phyloP scores from a whole-genome alignment of 345 rosid species.

The Geranium rotundifolium region DNA sequence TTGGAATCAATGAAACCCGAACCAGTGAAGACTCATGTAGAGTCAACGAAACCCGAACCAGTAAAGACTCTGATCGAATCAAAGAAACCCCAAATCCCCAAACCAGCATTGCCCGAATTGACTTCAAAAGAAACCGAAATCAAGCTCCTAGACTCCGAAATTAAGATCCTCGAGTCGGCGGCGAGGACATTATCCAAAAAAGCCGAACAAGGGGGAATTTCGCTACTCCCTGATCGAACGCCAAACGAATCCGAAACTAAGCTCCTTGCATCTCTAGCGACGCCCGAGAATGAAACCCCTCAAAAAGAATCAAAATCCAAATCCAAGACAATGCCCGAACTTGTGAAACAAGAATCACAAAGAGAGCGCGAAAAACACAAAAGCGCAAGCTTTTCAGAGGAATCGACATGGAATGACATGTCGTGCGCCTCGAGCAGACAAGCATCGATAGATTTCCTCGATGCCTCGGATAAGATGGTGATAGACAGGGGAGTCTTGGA shows the following conservation, averaged over 20 bases:
- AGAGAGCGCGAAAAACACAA: too few relatives aligned
- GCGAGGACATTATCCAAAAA: background rate
- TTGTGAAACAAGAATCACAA: too few relatives aligned
- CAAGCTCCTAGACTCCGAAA: background rate
- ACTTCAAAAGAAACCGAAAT: slow-evolving; percentile 1
- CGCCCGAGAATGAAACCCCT: background rate
- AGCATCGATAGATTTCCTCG: too few relatives aligned
- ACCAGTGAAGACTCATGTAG: background rate
- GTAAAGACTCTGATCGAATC: too few relatives aligned
- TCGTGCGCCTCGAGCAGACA: too few relatives aligned
- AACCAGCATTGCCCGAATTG: background rate
- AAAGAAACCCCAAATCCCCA: too few relatives aligned
- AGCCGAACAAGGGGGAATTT: background rate
- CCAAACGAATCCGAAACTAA: background rate
- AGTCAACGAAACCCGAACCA: background rate
- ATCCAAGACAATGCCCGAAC: background rate
- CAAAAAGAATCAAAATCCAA: background rate
- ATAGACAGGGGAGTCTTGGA: too few relatives aligned
- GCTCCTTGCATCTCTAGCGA: background rate
- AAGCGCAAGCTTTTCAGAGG: too few relatives aligned
- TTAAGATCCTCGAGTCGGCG: background rate
- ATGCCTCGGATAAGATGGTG: too few relatives aligned
- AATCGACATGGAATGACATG: too few relatives aligned
- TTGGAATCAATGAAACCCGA: background rate
- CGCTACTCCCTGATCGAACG: background rate